Base-by-base conservation (phyloP, 257 asterid genomes). In the Solanum chmielewskii region DNA sequence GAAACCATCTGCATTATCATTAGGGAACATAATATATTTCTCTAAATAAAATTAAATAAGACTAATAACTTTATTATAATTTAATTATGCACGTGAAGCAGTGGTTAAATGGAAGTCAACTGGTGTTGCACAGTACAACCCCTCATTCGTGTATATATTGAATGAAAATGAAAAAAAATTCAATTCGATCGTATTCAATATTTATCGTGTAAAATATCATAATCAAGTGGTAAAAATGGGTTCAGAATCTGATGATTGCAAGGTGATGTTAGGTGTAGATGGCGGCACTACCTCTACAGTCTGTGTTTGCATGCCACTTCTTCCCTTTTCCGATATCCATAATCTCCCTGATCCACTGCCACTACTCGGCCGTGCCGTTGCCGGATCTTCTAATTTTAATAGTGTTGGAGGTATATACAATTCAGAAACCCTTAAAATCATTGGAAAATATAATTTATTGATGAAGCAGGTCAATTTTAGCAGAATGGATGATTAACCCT, bases 331-430 rank as follows among this genome's bases (percentile, higher is more conserved):
- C 87, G 92, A 49, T 6, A 70, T 70, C 44, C 25, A 45, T 31
- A 76, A 70, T 88, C 88, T 93, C 88, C 96, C 98, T 78, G 98
- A 96, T 81, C 98, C 98, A 84, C 89, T 93, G 35, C 98, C 98
- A 29, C 7, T 95, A 82, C 93, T 95, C 33, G 93, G 94, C 87
- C 98, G 98, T 82, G 95, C 97, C 81, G 87, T 90, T 82, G 94
- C 96, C 31, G 98, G 98, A 20, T 97, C 95, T 91, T 95, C 99
- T 88, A 97, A 97, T 89, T 91, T 92, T 94, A 97, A 97, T 93
- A 97, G 99, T 88, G 95, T 97, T 59, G 99, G 99, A 91, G 99
- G 98, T 96, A 93, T 41, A 12, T 29, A 70, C 42, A 69, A 69
- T 69, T 69, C 21, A 70, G 7, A 29, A 69, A 5, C 35, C 41